These are phyloP conservation scores for Lentinula novae-zelandiae DNA, from an alignment of 1,284 basidiomycete species.

Conservation along the genomic window DNA sequence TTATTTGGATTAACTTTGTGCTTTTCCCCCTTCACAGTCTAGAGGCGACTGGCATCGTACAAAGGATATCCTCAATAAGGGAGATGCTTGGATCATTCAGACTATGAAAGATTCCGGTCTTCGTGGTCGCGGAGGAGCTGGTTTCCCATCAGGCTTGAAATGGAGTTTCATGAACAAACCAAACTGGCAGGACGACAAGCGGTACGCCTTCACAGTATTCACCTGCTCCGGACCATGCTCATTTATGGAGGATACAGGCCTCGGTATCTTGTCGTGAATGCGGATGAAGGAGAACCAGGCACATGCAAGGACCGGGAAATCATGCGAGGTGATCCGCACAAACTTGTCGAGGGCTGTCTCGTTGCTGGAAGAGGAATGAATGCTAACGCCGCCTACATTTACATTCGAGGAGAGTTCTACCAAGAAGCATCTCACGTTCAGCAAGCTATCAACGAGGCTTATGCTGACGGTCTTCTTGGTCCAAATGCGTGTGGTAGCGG, in stretches of 20 bases:
- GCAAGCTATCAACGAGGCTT: slow-evolving; percentile 94
- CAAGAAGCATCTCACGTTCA: slow-evolving; percentile 93
- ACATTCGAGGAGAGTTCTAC: slow-evolving; percentile 98
- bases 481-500: slow-evolving; percentile 92
- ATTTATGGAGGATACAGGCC: slow-evolving; percentile 45
- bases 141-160: slow-evolving; percentile 96
- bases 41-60: slow-evolving; percentile 98
- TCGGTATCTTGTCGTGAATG: slow-evolving; percentile 96
- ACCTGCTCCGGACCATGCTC: neutral
- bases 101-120: slow-evolving; percentile 95
- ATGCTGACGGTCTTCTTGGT: slow-evolving; percentile 89
- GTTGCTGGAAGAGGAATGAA: slow-evolving; percentile 99
- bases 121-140: slow-evolving; percentile 94
- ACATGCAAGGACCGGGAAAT: slow-evolving; percentile 99
- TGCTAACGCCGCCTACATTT: slow-evolving; percentile 97
- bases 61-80: slow-evolving; percentile 93
- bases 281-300: slow-evolving; percentile 98
- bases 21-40: slow-evolving; percentile 40
- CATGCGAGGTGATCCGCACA: slow-evolving; percentile 96
- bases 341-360: slow-evolving; percentile 96
- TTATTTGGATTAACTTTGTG: neutral
- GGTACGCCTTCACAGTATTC: slow-evolving; percentile 39
- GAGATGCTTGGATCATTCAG: slow-evolving; percentile 97
- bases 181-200: slow-evolving; percentile 92
- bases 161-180: slow-evolving; percentile 99